Base-by-base conservation (phyloP, 2,329 filamentous ascomycete genomes). In the Claviceps quebecensis region DNA sequence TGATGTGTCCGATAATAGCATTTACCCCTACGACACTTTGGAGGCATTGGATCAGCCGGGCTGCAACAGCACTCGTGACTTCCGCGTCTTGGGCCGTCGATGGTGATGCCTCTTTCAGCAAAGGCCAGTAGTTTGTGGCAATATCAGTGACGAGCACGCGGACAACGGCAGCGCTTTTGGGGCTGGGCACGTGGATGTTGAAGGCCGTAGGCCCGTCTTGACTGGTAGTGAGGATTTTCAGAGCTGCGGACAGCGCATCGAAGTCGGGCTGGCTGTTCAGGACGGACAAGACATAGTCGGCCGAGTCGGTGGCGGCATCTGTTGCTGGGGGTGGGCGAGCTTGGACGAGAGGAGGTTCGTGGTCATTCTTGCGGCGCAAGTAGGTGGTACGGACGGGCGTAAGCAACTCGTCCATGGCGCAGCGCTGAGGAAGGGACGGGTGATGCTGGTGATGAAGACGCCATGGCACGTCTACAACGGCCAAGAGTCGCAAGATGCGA, bases 81-180 rank as follows among this genome's bases (percentile, higher is more conserved):
- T 40, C 54, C 8, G 50, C 9, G 7, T 40, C 54, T 11, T 53
- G 52, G 22, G 56, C 38, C 2, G 58, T 22, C 13, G 41, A 45
- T 45, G 44, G 53, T 29, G 63, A 63, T n/a, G 68, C 69, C 52
- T 77, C 74, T 39, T 72, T 67, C 16, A 91, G 61, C 8, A 80
- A 60, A 3, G 72, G 63, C 91, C 93, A 97, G 66, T 91, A 95
- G 61, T 90, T 86, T 1, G 87, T 86, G 7, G 88, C 71, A 26
- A 86, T 89, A 36, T 82, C 78, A 16, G 77, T 82, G 53, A 94
- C 80, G 38, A 98, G 69, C 3, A 79, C 70, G 61, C 89, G 83
- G 49, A 91, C 72, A 36, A 96, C 78, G 58, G 89, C 86, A 19
- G 87, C 81, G 52, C 81, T 78, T 54, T 80, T 69, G 1, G 90